Percentiles rank a stretch among this genome's conserved stretches.
Evolutionary conservation across 345 rosid genomes (phyloP).

Genomic region (Syzygium grande): DNA sequence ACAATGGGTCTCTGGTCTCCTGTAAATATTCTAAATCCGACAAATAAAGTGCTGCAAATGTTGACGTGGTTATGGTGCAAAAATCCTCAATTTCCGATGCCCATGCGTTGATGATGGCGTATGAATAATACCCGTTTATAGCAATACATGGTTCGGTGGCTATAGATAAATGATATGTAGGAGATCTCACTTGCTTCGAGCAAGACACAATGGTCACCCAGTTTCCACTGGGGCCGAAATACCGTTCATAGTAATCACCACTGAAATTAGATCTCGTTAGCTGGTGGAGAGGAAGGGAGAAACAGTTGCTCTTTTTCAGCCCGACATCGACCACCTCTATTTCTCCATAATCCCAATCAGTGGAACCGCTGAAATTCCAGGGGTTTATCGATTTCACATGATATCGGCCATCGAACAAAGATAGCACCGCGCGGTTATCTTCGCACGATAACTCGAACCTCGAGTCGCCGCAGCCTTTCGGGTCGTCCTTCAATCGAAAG

Average conservation of each 20-base stretch:
- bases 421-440: background rate
- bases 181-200: no score
- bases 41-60: background rate
- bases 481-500: background rate
- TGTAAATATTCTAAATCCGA: no score
- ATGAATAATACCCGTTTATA: background rate
- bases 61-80: background rate
- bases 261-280: fast-evolving
- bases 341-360: fast-evolving
- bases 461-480: fast-evolving
- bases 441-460: fast-evolving
- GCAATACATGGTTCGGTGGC: background rate
- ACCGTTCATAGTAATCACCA: fast-evolving
- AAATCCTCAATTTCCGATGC: fast-evolving
- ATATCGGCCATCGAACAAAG: background rate
- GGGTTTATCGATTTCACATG: background rate
- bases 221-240: fast-evolving
- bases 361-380: fast-evolving
- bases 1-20: no score
- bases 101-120: fast-evolving
- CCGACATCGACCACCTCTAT: background rate
- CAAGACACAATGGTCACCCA: no score
- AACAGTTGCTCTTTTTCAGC: background rate
- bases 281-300: background rate
- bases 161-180: no score